A percentile compares a stretch with the other conserved stretches of the same genome.
Conservation (phyloP, 2,329 filamentous ascomycete species). For the Saccharata proteae region DNA sequence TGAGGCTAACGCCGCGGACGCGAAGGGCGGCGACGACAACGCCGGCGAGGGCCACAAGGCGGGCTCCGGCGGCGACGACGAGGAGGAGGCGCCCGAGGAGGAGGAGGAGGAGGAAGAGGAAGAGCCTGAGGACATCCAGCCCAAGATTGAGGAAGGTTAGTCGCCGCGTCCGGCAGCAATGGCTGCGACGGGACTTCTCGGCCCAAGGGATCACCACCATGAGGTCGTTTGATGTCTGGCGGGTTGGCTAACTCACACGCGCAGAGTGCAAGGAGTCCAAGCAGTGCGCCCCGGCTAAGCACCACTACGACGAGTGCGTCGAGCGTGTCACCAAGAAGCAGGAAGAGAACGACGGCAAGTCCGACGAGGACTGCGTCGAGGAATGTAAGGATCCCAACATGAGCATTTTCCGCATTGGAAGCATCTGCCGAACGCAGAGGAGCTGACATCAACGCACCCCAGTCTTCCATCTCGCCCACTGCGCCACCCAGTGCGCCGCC, state of each 20-base stretch:
- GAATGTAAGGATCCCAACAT: conserved; percentile 63
- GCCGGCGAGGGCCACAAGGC: conserved; percentile 36
- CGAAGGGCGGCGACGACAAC: conserved; percentile 25
- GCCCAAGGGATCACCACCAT: not conserved
- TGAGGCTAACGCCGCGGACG: conserved; percentile 12
- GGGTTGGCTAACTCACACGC: conserved; percentile 4
- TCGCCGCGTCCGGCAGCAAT: conserved; percentile 16
- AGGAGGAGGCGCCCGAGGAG: conserved; percentile 54
- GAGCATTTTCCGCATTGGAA: not conserved
- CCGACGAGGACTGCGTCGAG: conserved; percentile 94
- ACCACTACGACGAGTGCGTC: conserved; percentile 97
- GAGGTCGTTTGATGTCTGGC: conserved; percentile 2
- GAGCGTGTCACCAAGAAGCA: conserved; percentile 68
- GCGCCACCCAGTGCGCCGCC: conserved; percentile 81
- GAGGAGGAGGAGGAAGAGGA: conserved; percentile 73
- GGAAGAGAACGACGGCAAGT: conserved; percentile 60
- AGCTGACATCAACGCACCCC: conserved; percentile 9
- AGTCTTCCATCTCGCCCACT: conserved; percentile 99
- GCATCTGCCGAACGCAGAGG: not conserved
- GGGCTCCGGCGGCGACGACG: conserved; percentile 43
- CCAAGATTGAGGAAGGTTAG: conserved; percentile 84
- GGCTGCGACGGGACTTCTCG: conserved; percentile 1
- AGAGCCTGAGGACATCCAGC: conserved; percentile 75
- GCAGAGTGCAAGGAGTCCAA: conserved; percentile 82
- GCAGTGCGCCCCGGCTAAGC: conserved; percentile 78